A percentile compares a stretch with the other conserved stretches of the same genome.
These are phyloP conservation scores for Spathaspora girioi DNA, from an alignment of 805 yeast species.

Conservation along the genomic window DNA sequence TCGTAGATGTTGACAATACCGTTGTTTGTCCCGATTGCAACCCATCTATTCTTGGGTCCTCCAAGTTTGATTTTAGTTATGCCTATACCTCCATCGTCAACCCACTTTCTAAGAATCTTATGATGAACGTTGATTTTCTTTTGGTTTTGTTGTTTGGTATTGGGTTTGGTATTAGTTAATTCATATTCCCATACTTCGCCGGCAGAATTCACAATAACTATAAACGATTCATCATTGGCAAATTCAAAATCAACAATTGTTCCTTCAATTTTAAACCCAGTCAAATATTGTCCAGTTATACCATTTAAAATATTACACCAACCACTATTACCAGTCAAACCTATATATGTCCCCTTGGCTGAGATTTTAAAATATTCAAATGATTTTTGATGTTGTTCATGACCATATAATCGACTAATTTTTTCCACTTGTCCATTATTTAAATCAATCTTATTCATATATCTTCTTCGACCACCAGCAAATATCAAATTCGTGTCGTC, in stretches of 20 bases:
- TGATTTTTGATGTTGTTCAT: slow-evolving; percentile 76
- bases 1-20: slow-evolving; percentile 92
- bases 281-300: slow-evolving; percentile 77
- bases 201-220: slow-evolving; percentile 60
- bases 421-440: slow-evolving; percentile 70
- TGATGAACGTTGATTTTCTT: slow-evolving; percentile 18
- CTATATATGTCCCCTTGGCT: slow-evolving; percentile 68
- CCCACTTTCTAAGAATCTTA: slow-evolving; percentile 66
- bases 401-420: slow-evolving; percentile 87
- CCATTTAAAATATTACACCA: slow-evolving; percentile 84
- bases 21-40: slow-evolving; percentile 83
- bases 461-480: slow-evolving; percentile 89
- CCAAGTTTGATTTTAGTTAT: slow-evolving; percentile 75
- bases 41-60: slow-evolving; percentile 67
- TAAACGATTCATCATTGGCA: slow-evolving; percentile 40
- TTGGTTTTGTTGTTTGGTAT: too few species aligned
- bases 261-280: slow-evolving; percentile 89
- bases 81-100: slow-evolving; percentile 81
- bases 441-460: slow-evolving; percentile 90
- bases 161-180: slow-evolving; percentile 28
- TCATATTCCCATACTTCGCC: slow-evolving; percentile 91
- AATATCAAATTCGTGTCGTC: slow-evolving; percentile 48
- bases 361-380: slow-evolving; percentile 84
- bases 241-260: slow-evolving; percentile 78
- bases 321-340: slow-evolving; percentile 80